Evolutionary conservation across 768 basidiomycete genomes (phyloP), one percentile per base, ranked within the genome.

Genomic region (Mycena polygramma): DNA sequence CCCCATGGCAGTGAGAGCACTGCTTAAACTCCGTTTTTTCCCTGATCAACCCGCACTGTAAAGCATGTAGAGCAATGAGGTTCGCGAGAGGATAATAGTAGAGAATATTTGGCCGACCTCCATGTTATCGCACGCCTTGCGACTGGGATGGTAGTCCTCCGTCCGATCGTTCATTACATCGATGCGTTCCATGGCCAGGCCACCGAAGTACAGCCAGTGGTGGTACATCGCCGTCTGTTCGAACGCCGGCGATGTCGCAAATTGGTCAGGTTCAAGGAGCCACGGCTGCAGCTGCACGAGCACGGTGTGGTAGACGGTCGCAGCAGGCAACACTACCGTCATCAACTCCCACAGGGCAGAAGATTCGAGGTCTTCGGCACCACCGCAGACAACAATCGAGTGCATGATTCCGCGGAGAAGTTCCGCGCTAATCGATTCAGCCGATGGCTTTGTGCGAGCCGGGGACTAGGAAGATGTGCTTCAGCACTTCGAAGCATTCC

Each of bases 51-150:
- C 57, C 57, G 15, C 43, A 59, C 57, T 59, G 24, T 1, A 35
- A 0, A 17, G 10, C n/a, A n/a, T n/a, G 45, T 2, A 59, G n/a
- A n/a, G n/a, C n/a, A n/a, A n/a, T n/a, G n/a, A n/a, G n/a, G 41
- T 45, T 22, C 7, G 43, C 24, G 24, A 2, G 20, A 19, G 14
- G 17, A 30, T 0, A 10, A 45, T 1, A 35, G 13, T 3, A 8
- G 30, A 24, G 20, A 2, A 2, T 7, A 19, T n/a, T 30, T 3
- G 7, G 49, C 59, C n/a, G n/a, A n/a, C n/a, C 26, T 48, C 20
- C 59, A 60, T 36, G 35, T 60, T 60, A 43, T 60, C 46, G 46
- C 59, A 60, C 20, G 59, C 59, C 8, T 49, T 60, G n/a, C n/a
- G n/a, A n/a, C 4, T 24, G 46, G 7, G 45, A 46, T 14, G 35